phyloP scores from a whole-genome alignment of 2,329 filamentous ascomycete species.

The Botryotinia globosa region DNA sequence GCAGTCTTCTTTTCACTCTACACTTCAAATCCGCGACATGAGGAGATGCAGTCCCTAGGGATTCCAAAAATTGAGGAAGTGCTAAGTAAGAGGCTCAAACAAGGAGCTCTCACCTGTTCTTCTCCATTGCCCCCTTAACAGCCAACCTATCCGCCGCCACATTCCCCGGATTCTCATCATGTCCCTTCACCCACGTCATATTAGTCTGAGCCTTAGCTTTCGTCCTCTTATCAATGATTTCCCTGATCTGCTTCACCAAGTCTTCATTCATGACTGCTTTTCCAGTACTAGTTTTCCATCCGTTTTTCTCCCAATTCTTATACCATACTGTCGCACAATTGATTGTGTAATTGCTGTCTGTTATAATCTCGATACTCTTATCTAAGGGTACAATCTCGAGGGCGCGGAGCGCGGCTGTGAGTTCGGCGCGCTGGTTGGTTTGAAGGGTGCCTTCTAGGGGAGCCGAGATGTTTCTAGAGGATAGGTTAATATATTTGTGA shows the following conservation, averaged over 20 bases:
- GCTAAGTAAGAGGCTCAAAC: background rate
- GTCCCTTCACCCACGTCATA: conserved; percentile 90
- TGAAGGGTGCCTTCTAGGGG: conserved; percentile 49
- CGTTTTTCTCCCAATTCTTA: conserved; percentile 68
- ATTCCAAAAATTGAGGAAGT: background rate
- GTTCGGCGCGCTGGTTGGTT: conserved; percentile 95
- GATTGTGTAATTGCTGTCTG: conserved; percentile 90
- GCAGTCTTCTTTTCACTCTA: background rate
- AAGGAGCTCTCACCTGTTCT: background rate
- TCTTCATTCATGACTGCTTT: conserved; percentile 84
- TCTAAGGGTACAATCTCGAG: conserved; percentile 70
- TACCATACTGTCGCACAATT: conserved; percentile 87
- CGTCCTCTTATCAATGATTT: conserved; percentile 67
- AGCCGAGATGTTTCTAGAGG: conserved; percentile 50
- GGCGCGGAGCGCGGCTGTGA: conserved; percentile 82
- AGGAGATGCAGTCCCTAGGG: background rate
- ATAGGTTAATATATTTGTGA: background rate
- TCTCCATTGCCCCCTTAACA: conserved; percentile 55
- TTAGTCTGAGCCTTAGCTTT: conserved; percentile 58
- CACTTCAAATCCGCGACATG: background rate
- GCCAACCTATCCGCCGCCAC: conserved; percentile 76
- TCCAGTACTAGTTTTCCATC: conserved; percentile 71
- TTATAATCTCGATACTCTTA: conserved; percentile 71
- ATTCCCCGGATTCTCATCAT: conserved; percentile 71
- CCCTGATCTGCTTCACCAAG: conserved; percentile 69